phyloP scores from a whole-genome alignment of 208 protist genomes.

The Herpetomonas tarakana region DNA sequence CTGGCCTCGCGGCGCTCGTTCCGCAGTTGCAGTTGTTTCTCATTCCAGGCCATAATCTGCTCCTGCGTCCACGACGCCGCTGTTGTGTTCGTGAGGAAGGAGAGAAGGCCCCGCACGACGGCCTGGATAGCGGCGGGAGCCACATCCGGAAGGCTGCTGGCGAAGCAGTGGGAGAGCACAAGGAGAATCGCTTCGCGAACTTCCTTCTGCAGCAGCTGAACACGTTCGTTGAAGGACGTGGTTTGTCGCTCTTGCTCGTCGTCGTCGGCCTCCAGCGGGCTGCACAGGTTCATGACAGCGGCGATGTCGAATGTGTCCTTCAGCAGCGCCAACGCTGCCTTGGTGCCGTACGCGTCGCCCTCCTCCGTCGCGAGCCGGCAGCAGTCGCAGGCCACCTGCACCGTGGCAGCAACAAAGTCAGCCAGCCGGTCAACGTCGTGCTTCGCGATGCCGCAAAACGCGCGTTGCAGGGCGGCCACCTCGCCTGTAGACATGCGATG shows the following conservation, averaged over 20 bases:
- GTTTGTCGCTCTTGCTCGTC: conserved; percentile 70
- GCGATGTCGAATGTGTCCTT: conserved; percentile 53
- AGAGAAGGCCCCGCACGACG: conserved; percentile 54
- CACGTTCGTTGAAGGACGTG: conserved; percentile 55
- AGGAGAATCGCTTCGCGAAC: conserved; percentile 50
- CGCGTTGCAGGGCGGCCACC: conserved; percentile 5
- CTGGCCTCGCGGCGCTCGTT: conserved; percentile 17
- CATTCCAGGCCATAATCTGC: neutral
- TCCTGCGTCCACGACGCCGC: conserved; percentile 37
- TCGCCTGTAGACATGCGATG: conserved; percentile 29
- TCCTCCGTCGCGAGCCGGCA: conserved; percentile 43
- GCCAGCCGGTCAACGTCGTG: conserved; percentile 33
- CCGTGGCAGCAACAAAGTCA: conserved; percentile 62
- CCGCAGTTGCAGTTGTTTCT: conserved; percentile 16
- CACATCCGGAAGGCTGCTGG: conserved; percentile 24
- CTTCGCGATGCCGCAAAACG: conserved; percentile 1
- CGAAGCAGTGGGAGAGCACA: conserved; percentile 53
- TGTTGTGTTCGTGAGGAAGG: conserved; percentile 59
- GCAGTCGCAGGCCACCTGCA: conserved; percentile 54
- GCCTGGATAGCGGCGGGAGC: conserved; percentile 43
- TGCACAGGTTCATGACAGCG: conserved; percentile 57
- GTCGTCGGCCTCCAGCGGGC: conserved; percentile 43
- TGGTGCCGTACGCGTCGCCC: conserved; percentile 21
- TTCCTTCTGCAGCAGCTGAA: conserved; percentile 60
- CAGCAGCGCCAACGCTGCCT: conserved; percentile 48